phyloP scores from a whole-genome alignment of 495 filamentous ascomycete species.

The Collariella sp. region DNA sequence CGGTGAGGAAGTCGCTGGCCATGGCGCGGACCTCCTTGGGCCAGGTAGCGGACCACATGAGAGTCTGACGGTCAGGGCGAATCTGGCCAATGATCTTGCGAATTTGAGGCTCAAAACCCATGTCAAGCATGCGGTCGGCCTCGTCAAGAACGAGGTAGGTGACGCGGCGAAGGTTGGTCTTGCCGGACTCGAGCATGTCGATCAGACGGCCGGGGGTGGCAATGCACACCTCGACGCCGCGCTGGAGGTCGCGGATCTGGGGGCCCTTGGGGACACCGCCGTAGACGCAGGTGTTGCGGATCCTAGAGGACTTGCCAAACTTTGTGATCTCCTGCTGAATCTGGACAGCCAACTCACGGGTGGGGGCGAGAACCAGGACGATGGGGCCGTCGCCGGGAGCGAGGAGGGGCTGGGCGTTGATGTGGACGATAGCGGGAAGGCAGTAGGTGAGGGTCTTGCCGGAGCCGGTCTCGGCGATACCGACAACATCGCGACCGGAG shows the following conservation, averaged over 20 bases:
- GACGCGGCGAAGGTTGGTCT: conserved; percentile 96
- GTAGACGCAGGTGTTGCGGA: conserved; percentile 98
- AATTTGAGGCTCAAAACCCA: conserved; percentile 85
- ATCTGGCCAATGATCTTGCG: conserved; percentile 97
- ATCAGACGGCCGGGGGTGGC: conserved; percentile 96
- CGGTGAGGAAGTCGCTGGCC: conserved; percentile 86
- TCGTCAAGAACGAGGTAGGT: conserved; percentile 90
- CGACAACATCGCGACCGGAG: conserved; percentile 94
- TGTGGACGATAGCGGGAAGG: conserved; percentile 96
- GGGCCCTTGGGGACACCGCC: conserved; percentile 95
- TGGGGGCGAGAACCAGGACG: conserved; percentile 89
- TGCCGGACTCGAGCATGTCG: conserved; percentile 95
- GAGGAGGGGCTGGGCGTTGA: conserved; percentile 96
- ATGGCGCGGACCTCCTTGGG: conserved; percentile 96
- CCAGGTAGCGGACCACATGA: conserved; percentile 99
- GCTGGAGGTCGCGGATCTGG: conserved; percentile 87
- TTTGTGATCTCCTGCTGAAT: conserved; percentile 94
- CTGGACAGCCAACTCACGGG: conserved; percentile 94
- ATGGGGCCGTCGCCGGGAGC: conserved; percentile 96
- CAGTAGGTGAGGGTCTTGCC: conserved; percentile 99
- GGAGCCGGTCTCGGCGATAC: conserved; percentile 98
- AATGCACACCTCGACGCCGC: conserved; percentile 85
- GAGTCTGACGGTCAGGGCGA: conserved; percentile 95
- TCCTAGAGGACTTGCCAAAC: conserved; percentile 95
- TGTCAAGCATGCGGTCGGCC: conserved; percentile 85